Evolutionary conservation across 331 rosid species (phyloP).

Genomic region (Quercus lobata): DNA sequence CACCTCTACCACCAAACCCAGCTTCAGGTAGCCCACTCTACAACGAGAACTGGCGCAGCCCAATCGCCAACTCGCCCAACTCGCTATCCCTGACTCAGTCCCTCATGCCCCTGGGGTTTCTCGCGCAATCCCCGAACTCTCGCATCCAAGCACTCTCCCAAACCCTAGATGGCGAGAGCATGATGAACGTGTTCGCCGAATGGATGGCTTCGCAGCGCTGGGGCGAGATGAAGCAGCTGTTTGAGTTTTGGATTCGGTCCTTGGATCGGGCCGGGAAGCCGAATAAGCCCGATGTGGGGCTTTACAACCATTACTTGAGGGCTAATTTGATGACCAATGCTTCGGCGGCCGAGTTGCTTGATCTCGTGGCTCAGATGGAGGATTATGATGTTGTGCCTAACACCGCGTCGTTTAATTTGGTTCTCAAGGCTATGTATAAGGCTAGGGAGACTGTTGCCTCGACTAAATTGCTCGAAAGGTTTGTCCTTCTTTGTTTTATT

Average conservation of each 20-base stretch:
- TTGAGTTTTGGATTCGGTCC: constrained; percentile 73
- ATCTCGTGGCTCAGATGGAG: constrained; percentile 61
- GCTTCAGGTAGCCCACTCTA: constrained; percentile 84
- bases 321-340: constrained; percentile 83
- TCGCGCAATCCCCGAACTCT: constrained; percentile 25
- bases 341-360: constrained; percentile 56
- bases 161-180: constrained; percentile 36
- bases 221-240: constrained; percentile 58
- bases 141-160: constrained; percentile 35
- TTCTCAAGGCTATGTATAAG: constrained; percentile 70
- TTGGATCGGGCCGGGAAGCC: constrained; percentile 78
- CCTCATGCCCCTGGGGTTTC: constrained; percentile 34
- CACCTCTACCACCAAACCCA: constrained; percentile 89
- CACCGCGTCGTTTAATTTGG: constrained; percentile 86
- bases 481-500: constrained; percentile 7
- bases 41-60: constrained; percentile 83
- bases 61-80: constrained; percentile 12
- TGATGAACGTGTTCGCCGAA: constrained; percentile 50
- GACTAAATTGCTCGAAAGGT: constrained; percentile 69
- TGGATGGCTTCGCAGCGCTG: constrained; percentile 75
- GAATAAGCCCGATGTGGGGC: constrained; percentile 64
- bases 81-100: constrained; percentile 13
- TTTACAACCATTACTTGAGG: constrained; percentile 68
- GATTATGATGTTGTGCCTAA: constrained; percentile 50
- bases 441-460: constrained; percentile 64